Base-by-base conservation (phyloP, 768 basidiomycete genomes). In the Leccinum barrowsii region DNA sequence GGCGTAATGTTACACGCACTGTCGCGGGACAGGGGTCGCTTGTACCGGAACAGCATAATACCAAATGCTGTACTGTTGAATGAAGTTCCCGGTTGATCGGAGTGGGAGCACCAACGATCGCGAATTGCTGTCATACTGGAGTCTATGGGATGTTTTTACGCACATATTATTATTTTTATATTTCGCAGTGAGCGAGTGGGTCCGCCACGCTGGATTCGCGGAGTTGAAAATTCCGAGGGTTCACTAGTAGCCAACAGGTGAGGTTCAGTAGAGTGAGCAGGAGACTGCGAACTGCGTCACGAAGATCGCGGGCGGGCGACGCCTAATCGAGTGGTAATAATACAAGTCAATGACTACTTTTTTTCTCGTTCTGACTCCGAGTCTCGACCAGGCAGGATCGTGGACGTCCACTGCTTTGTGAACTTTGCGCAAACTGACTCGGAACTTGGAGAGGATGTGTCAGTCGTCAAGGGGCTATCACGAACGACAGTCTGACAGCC, bases 121-220 rank as follows among this genome's bases (percentile, higher is more conserved):
- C 56, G 22, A 56, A 50, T 3, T 22, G 53, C 22, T 47, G 30
- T 26, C 53, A 42, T 44, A n/a, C 37, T 30, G 47, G 7, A 59
- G 24, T 26, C 0, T 34, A 30, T 42, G 19, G 28, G 48, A 58
- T 55, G 55, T 50, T 32, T 47, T 65, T 67, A 66, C 66, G 67
- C 64, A 67, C 59, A 51, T 10, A 10, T n/a, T 42, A 4, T 42
- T 42, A 40, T n/a, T 42, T 40, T 17, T 40, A 40, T 40, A n/a
- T 40, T 54, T 44, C 32, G 51, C 50, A 44, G 48, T 24, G 6
- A 26, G 22, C 15, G 8, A 19, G 42, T 19, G 19, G 46, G 21
- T 34, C 30, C 34, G 69, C 58, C 70, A 70, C 72, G 64, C 72
- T 52, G 60, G 34, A 47, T 56, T 73, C 71, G 71, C 71, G 71